Base-by-base conservation (phyloP, 73 alveolate genomes). In the Urostyla sp. region DNA sequence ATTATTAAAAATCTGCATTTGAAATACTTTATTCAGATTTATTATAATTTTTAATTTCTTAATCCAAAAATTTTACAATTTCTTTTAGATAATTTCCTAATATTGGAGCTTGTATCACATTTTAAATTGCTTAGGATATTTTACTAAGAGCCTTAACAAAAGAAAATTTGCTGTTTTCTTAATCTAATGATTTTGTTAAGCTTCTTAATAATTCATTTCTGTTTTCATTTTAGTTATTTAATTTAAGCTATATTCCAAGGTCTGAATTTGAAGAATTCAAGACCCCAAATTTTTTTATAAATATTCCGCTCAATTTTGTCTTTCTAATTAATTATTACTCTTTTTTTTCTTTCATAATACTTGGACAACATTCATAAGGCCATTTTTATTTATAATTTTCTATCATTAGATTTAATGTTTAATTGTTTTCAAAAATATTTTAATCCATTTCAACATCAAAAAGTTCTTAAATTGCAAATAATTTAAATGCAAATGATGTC, bases 121-220 rank as follows among this genome's bases (percentile, higher is more conserved):
- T n/a, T n/a, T n/a, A n/a, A n/a, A n/a, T n/a, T n/a, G n/a, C n/a
- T n/a, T n/a, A n/a, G n/a, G n/a, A n/a, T n/a, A n/a, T n/a, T n/a
- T n/a, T n/a, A n/a, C n/a, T n/a, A n/a, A n/a, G n/a, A n/a, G n/a
- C n/a, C n/a, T n/a, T n/a, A n/a, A n/a, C n/a, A n/a, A n/a, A n/a
- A n/a, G n/a, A n/a, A n/a, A n/a, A n/a, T n/a, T n/a, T n/a, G n/a
- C n/a, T n/a, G n/a, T n/a, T n/a, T n/a, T n/a, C n/a, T n/a, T n/a
- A n/a, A n/a, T 55, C 28, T 55, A 10, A 8, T 16, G 20, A 21
- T 63, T 63, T 63, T 23, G 61, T 11, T 40, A 10, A 2, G 37
- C 79, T 10, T 63, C 79, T 21, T 63, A 13, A 60, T 43, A 1
- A 60, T 38, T 63, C 79, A 43, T 63, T 34, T 36, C n/a, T 63